Evolutionary conservation across 148 eudicot species (phyloP), one percentile per base, ranked within the genome.

Genomic region (Drosera capensis): DNA sequence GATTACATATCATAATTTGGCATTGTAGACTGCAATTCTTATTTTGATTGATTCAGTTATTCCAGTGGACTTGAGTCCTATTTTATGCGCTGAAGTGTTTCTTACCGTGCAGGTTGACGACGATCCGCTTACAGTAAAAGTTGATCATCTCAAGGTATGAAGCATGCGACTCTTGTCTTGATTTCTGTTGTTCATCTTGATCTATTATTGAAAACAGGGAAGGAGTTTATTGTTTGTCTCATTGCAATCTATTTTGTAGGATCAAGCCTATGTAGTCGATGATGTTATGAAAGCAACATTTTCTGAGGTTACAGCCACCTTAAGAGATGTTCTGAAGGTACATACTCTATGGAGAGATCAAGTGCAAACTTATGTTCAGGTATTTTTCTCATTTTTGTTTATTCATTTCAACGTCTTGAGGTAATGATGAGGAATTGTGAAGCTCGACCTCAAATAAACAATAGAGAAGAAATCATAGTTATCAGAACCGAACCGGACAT

Each of bases 341-440:
- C 85, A 94, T 65, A 77, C 99, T 15, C 85, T 92, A 43, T 92
- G 95, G 99, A 70, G 95, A 60, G 99, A 92, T 72, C 99, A 85
- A 46, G 95, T 79, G 36, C 95, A 85, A 61, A 81, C 88, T 41
- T 85, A 92, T 59, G 79, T 73, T 24, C 90, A 90, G 93, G 99
- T 85, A 59, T 45, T 13, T 44, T 49, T 49, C 17, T 13, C 14
- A 39, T 2, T 6, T 13, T 13, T 11, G 17, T n/a, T n/a, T n/a
- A n/a, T n/a, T n/a, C n/a, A n/a, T n/a, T n/a, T n/a, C n/a, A n/a
- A n/a, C n/a, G n/a, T n/a, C n/a, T n/a, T n/a, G n/a, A n/a, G n/a
- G n/a, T n/a, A n/a, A n/a, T n/a, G n/a, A n/a, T n/a, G n/a, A n/a
- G n/a, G n/a, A n/a, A n/a, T n/a, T n/a, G n/a, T n/a, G n/a, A n/a